Base-by-base conservation (phyloP, 257 asterid species). In the Nicotiana sylvestris region DNA sequence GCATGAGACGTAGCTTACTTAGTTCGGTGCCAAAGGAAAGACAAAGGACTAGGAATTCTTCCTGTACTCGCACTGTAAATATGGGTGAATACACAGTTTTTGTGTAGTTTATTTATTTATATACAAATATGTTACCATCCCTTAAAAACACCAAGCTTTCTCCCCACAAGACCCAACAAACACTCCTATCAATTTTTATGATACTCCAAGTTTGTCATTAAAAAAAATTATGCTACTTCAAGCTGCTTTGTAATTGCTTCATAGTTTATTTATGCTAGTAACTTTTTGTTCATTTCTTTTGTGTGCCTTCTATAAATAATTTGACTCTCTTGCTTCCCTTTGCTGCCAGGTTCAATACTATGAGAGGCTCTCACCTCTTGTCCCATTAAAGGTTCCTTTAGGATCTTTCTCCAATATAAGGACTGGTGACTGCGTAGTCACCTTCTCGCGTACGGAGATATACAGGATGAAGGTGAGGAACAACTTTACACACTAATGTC, bases 281-380 rank as follows among this genome's bases (percentile, higher is more conserved):
- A 60, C 35, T 60, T 49, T 61, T n/a, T 53, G 37, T 46, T 77
- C 16, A 33, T 70, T 79, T 46, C 10, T 43, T 33, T 64, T n/a
- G 64, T 7, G 27, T 57, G 83, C 62, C 49, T 61, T 49, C 67
- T 76, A 51, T 66, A n/a, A 29, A 13, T 6, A 67, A 49, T 35
- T 69, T 62, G 66, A 65, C 56, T 68, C 68, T 80, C 46, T 35
- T 58, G 60, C 72, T 84, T 56, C 29, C 67, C n/a, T 81, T 82
- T 87, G 82, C 78, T 83, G 68, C 87, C 74, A 96, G 99, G 92
- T 96, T 89, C 88, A 90, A 84, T 85, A 91, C 80, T 96, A 96
- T 85, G 98, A 96, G 83, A 92, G 99, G 86, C 98, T 96, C 90
- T 96, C 98, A 21, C 98, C 99, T 88, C 98, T 96, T 68, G 86